Percentiles rank a stretch among this genome's conserved stretches.
Conservation (phyloP, 83 land plant species). For the Larix sibirica region DNA sequence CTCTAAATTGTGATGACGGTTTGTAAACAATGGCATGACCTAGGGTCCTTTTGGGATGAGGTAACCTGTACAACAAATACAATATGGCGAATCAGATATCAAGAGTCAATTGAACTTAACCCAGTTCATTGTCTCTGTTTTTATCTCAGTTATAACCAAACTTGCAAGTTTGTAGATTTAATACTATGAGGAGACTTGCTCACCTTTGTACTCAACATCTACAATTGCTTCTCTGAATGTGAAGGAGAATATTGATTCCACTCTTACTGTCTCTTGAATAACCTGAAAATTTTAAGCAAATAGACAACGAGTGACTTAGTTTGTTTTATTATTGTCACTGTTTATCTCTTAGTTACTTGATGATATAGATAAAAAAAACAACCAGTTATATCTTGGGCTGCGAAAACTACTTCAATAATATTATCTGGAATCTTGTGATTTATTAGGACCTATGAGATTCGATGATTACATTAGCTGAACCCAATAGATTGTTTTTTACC, state of each 20-base stretch:
- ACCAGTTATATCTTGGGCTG: constrained; percentile 88
- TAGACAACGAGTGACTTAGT: not conserved
- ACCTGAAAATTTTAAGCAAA: not conserved
- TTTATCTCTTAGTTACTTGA: constrained; percentile 70
- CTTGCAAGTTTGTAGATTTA: not conserved
- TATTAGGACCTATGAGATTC: constrained; percentile 26
- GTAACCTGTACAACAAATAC: constrained; percentile 24
- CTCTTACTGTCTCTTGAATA: constrained; percentile 38
- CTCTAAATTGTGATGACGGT: constrained; percentile 37
- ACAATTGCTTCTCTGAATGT: constrained; percentile 40
- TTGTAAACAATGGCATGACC: constrained; percentile 40
- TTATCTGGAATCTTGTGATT: constrained; percentile 72
- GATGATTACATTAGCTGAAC: constrained; percentile 44
- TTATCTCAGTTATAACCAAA: not conserved
- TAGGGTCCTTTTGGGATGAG: constrained; percentile 49
- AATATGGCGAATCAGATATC: not conserved
- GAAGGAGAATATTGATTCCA: constrained; percentile 34
- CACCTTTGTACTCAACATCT: constrained; percentile 54
- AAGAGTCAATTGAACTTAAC: not conserved
- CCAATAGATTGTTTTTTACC: constrained; percentile 39
- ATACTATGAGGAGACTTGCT: not conserved
- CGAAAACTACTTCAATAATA: constrained; percentile 73
- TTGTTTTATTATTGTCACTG: constrained; percentile 45
- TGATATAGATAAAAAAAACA: constrained; percentile 76
- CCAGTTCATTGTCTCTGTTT: not conserved